These are phyloP conservation scores for Umbelopsis ramanniana DNA, from an alignment of 192 early-diverging fungal genomes.

Conservation along the genomic window DNA sequence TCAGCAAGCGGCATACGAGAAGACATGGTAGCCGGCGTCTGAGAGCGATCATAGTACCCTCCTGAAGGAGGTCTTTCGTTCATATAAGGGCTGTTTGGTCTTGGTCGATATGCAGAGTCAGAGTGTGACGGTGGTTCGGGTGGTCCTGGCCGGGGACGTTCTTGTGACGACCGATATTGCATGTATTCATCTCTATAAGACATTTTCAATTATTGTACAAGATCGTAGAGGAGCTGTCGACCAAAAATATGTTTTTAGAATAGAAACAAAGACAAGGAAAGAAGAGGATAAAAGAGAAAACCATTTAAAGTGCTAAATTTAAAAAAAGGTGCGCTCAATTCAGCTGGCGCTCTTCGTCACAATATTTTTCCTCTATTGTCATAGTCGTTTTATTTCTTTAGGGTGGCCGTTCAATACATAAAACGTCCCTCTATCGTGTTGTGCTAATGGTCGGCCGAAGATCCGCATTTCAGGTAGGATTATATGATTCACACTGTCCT, in stretches of 20 bases:
- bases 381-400: no score
- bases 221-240: neutral
- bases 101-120: neutral
- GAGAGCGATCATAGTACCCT: neutral
- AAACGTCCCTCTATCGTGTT: no score
- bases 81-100: slow-evolving; percentile 9
- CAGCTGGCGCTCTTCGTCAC: neutral
- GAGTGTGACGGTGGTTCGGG: slow-evolving; percentile 18
- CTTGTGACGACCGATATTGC: neutral
- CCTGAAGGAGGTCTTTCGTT: slow-evolving; percentile 2
- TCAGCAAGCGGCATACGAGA: neutral
- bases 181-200: slow-evolving; percentile 19
- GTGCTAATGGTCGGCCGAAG: no score
- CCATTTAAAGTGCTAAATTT: slow-evolving; percentile 10
- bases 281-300: no score
- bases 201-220: slow-evolving; percentile 6
- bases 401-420: no score
- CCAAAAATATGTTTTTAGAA: neutral
- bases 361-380: neutral
- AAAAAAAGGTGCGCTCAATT: neutral
- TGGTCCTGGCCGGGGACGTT: neutral
- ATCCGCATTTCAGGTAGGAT: no score
- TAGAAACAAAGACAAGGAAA: neutral
- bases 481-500: neutral
- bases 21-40: neutral